Base-by-base conservation (phyloP, 805 yeast species). In the Blastobotrys terrestris region DNA sequence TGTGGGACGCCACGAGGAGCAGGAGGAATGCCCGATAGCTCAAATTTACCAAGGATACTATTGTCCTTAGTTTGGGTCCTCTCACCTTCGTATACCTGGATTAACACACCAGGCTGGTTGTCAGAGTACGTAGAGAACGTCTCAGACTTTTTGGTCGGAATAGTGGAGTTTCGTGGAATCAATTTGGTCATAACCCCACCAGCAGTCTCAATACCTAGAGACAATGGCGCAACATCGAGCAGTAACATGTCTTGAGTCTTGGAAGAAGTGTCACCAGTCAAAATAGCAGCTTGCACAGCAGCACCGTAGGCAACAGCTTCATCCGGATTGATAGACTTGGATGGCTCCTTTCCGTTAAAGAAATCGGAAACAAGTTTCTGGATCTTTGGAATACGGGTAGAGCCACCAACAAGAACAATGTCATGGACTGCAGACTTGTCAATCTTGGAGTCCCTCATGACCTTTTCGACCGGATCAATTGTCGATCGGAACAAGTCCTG, bases 271-370 rank as follows among this genome's bases (percentile, higher is more conserved):
- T 90, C 97, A 77, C 97, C 97, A 56, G 96, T 83, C 71, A 90
- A 81, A 70, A 90, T 90, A 63, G 97, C 97, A 63, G 96, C 97
- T 79, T 90, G 97, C 63, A 90, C 97, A 59, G 97, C 97, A 64
- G 97, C 97, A 85, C 97, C 97, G 77, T 90, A 90, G 68, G 97
- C 97, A 74, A 90, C 97, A 68, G 97, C 97, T 78, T 90, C 97
- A 80, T 90, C 97, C 64, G 97, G 97, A 83, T 90, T 90, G 75
- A 90, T 90, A 51, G 96, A 87, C 78, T 84, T 87, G 80, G 88
- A 88, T 75, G 95, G 96, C 77, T 90, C 96, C 79, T 90, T 91
- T 72, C 97, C 97, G 75, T 90, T 87, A 83, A 91, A 90, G 84
- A 84, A 90, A 75, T 91, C 97, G 61, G 96, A 85, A 49, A 90